Percentiles rank a stretch among this genome's conserved stretches.
Conservation (phyloP, 495 filamentous ascomycete species). For the Astrothelium subdiscretum region DNA sequence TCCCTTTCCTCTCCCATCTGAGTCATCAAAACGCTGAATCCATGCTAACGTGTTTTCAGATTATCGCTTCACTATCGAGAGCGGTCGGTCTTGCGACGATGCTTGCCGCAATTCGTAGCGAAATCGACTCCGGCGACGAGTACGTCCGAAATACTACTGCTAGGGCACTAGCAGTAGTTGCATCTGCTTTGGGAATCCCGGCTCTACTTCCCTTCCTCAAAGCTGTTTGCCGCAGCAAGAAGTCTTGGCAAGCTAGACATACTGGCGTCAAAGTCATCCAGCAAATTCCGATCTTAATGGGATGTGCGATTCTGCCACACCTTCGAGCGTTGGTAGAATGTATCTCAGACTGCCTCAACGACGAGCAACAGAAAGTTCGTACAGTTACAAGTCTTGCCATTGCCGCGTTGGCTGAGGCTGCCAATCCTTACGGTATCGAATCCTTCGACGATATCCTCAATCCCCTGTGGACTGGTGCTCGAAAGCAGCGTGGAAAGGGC, state of each 20-base stretch:
- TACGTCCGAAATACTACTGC: conserved; percentile 99
- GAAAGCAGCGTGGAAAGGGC: conserved; percentile 93
- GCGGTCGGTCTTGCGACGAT: conserved; percentile 96
- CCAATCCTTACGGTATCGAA: conserved; percentile 97
- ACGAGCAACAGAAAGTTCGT: conserved; percentile 94
- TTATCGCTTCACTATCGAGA: conserved; percentile 94
- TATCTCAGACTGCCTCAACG: conserved; percentile 88
- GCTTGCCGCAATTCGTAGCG: conserved; percentile 98
- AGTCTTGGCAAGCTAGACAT: conserved; percentile 96
- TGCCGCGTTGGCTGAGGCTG: conserved; percentile 89
- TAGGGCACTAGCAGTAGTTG: conserved; percentile 93
- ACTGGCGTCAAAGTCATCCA: conserved; percentile 99
- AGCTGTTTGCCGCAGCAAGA: conserved; percentile 93
- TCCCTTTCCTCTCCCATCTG: not conserved
- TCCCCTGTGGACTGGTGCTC: conserved; percentile 88
- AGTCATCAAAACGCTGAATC: not conserved
- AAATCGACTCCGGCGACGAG: conserved; percentile 97
- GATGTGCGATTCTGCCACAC: conserved; percentile 91
- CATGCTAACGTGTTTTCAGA: conserved; percentile 27
- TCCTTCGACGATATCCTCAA: conserved; percentile 97
- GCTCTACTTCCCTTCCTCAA: conserved; percentile 88
- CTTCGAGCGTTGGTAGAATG: conserved; percentile 94
- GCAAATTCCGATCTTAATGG: conserved; percentile 99
- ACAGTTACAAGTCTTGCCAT: conserved; percentile 94
- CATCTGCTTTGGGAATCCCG: conserved; percentile 91